Percentiles rank a stretch among this genome's conserved stretches.
These are phyloP conservation scores for Candida sanyaensis DNA, from an alignment of 1,139 yeast species.

Conservation along the genomic window DNA sequence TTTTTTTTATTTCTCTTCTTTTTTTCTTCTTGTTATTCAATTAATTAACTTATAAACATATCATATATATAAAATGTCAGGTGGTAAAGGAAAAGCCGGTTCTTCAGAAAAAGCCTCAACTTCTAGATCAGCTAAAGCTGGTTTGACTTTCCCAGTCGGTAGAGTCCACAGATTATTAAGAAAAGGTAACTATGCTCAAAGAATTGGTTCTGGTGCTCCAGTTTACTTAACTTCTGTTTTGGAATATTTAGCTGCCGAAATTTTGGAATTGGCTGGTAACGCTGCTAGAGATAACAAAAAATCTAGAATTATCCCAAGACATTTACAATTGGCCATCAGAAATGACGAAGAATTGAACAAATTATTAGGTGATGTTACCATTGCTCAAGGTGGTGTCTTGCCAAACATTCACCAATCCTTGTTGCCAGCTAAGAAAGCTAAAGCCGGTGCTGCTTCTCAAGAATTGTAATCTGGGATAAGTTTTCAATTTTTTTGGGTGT, in stretches of 20 bases:
- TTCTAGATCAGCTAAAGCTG: slow-evolving; percentile 56
- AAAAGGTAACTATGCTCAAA: slow-evolving; percentile 58
- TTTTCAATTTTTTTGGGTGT: neutral
- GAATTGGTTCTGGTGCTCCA: slow-evolving; percentile 60
- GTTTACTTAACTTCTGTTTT: slow-evolving; percentile 54
- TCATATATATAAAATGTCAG: slow-evolving; percentile 39
- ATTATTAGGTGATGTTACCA: slow-evolving; percentile 86
- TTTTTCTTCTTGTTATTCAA: slow-evolving; percentile 5
- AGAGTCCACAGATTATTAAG: slow-evolving; percentile 57
- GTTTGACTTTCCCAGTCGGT: slow-evolving; percentile 58
- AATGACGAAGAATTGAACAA: slow-evolving; percentile 56
- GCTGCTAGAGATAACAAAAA: slow-evolving; percentile 60
- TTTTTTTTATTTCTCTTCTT: slow-evolving; percentile 11
- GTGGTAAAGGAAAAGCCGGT: slow-evolving; percentile 58
- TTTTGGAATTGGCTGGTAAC: slow-evolving; percentile 58
- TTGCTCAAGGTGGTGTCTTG: slow-evolving; percentile 97
- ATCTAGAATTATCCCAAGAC: slow-evolving; percentile 58
- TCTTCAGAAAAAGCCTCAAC: slow-evolving; percentile 54
- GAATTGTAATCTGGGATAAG: slow-evolving; percentile 55
- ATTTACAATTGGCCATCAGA: slow-evolving; percentile 56
- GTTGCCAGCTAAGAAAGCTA: slow-evolving; percentile 90
- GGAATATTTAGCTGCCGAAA: slow-evolving; percentile 56
- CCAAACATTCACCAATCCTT: slow-evolving; percentile 96
- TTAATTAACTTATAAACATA: slow-evolving; percentile 5
- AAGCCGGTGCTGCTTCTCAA: slow-evolving; percentile 78